These are phyloP conservation scores for Hamigera avellanea DNA, from an alignment of 495 filamentous ascomycete species.

Conservation along the genomic window DNA sequence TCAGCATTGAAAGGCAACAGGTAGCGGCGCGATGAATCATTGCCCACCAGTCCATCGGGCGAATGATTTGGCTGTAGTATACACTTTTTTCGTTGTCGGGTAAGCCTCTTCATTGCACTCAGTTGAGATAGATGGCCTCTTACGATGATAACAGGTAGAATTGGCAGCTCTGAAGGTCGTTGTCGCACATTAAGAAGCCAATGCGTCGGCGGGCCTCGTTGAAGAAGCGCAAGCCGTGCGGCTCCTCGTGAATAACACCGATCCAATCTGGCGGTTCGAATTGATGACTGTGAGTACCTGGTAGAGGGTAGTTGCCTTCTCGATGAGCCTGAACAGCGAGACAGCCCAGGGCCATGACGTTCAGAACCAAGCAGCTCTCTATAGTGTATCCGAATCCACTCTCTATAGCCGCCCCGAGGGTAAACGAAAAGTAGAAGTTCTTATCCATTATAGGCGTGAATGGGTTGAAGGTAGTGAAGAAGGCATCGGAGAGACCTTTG, in stretches of 20 bases:
- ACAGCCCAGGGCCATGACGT: slow-evolving; percentile 34
- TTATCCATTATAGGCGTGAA: slow-evolving; percentile 39
- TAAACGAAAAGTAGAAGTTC: slow-evolving; percentile 33
- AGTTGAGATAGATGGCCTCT: slow-evolving; percentile 1
- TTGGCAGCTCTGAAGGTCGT: slow-evolving; percentile 35
- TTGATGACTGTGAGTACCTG: slow-evolving; percentile 19
- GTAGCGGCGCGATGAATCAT: slow-evolving; percentile 39
- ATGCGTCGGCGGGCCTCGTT: slow-evolving; percentile 36
- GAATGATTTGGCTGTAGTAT: slow-evolving; percentile 34
- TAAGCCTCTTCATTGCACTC: neutral
- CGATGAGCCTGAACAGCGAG: slow-evolving; percentile 30
- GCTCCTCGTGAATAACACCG: slow-evolving; percentile 29
- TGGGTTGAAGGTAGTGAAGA: slow-evolving; percentile 33
- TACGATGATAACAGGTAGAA: slow-evolving; percentile 37
- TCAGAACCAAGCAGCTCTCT: slow-evolving; percentile 33
- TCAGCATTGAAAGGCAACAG: slow-evolving; percentile 34
- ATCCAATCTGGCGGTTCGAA: slow-evolving; percentile 36
- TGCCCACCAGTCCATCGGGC: slow-evolving; percentile 35
- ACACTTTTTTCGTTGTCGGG: slow-evolving; percentile 9
- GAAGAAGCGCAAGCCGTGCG: slow-evolving; percentile 32
- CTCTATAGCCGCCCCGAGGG: slow-evolving; percentile 31
- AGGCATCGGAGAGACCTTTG: slow-evolving; percentile 32
- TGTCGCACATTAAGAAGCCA: slow-evolving; percentile 36
- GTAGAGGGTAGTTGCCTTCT: slow-evolving; percentile 34
- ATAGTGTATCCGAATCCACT: slow-evolving; percentile 32